These are phyloP conservation scores for Kwoniella dendrophila DNA, from an alignment of 768 basidiomycete genomes.

Conservation along the genomic window DNA sequence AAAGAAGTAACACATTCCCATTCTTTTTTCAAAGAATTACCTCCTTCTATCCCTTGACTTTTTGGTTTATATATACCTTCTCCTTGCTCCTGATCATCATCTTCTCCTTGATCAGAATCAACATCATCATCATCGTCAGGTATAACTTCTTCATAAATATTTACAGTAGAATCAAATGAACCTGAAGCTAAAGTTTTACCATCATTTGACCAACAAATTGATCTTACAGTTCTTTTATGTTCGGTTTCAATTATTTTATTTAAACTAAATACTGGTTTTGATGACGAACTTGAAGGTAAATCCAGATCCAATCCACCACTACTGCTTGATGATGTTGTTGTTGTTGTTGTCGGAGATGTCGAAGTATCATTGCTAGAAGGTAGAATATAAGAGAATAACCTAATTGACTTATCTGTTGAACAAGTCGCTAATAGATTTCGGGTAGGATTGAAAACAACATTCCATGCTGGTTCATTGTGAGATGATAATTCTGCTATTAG, in stretches of 20 bases:
- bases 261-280: constrained; percentile 51
- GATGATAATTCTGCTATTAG: constrained; percentile 47
- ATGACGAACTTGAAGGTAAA: constrained; percentile 37
- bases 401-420: constrained; percentile 88
- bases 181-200: constrained; percentile 85
- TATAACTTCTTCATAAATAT: constrained; percentile 78
- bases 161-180: constrained; percentile 90
- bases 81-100: too few species aligned
- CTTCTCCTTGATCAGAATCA: too few species aligned
- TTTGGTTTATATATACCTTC: constrained; percentile 53
- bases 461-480: constrained; percentile 85
- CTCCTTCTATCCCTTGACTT: constrained; percentile 65
- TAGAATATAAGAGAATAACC: constrained; percentile 71
- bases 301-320: too few species aligned
- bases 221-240: constrained; percentile 83
- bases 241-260: constrained; percentile 74
- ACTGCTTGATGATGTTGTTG: too few species aligned
- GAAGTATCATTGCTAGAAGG: too few species aligned
- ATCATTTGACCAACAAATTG: constrained; percentile 84
- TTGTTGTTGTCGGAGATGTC: too few species aligned
- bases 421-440: constrained; percentile 85
- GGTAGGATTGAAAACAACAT: constrained; percentile 82
- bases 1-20: constrained; percentile 87
- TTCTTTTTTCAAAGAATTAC: constrained; percentile 73
- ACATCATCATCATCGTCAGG: constrained; percentile 57